Base-by-base conservation (phyloP, 192 early-diverging fungal species). In the Mortierella antarctica region DNA sequence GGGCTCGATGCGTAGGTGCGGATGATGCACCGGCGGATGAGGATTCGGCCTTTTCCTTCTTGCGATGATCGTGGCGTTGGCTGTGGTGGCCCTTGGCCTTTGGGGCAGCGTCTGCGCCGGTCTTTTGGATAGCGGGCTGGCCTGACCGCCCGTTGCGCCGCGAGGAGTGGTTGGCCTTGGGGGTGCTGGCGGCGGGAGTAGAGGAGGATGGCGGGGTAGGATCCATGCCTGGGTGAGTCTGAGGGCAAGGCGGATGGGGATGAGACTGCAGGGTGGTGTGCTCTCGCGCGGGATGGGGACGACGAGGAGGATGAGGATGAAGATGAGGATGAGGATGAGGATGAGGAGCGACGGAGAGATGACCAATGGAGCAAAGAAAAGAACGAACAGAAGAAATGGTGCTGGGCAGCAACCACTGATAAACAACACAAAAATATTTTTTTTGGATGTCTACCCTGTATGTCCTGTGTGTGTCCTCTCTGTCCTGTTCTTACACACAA, bases 321-420 rank as follows among this genome's bases (percentile, higher is more conserved):
- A n/a, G n/a, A n/a, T n/a, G n/a, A 17, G 10, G 31, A 9, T 23
- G 7, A 14, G 15, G 6, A 66, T 66, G 14, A 48, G 74, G 21
- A 82, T 73, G 44, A 82, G 83, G 74, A 82, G 79, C n/a, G 75
- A 80, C 45, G 67, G 71, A 9, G 71, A 9, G 76, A 70, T 49
- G 57, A 65, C 23, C 75, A 75, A 9, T 72, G 83, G 65, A 47
- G 58, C 23, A 76, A 45, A 67, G 75, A 57, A 77, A 61, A 46
- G 42, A 40, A 23, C 1, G 44, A 49, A 46, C 31, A 31, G n/a
- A n/a, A 31, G 31, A 31, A 31, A 31, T 3, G 31, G 3, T 31
- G 31, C 31, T 31, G 31, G 31, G 1, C 1, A 31, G 31, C 31
- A 31, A 31, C 1, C 31, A 31, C 31, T 31, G 31, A 31, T 31